These are phyloP conservation scores for Liriodendron chinense DNA, from an alignment of 164 flowering plant genomes.

Conservation along the genomic window DNA sequence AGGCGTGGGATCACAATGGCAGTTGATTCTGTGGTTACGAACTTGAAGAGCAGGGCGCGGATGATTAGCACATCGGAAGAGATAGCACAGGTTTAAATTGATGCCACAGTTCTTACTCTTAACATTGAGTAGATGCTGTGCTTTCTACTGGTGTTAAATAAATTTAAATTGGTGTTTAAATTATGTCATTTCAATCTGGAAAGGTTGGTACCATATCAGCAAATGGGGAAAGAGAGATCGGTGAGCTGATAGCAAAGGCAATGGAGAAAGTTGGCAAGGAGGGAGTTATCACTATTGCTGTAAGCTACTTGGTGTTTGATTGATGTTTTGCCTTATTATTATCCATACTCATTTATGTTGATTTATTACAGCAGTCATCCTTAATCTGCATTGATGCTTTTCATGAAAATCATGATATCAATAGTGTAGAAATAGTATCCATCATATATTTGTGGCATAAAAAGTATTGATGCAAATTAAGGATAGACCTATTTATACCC, in stretches of 20 bases:
- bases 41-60: slow-evolving; percentile 75
- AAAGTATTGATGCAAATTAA: too few relatives aligned
- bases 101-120: background rate
- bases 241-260: slow-evolving; percentile 94
- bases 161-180: too few relatives aligned
- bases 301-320: slow-evolving; percentile 35
- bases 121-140: background rate
- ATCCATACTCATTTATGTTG: background rate
- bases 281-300: slow-evolving; percentile 92
- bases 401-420: background rate
- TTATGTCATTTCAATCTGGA: background rate
- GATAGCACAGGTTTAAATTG: slow-evolving; percentile 74
- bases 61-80: slow-evolving; percentile 97
- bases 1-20: slow-evolving; percentile 94
- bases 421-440: background rate
- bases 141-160: background rate
- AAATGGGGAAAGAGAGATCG: slow-evolving; percentile 96
- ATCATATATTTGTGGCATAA: too few relatives aligned
- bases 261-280: slow-evolving; percentile 99
- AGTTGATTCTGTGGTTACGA: slow-evolving; percentile 87
- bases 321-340: background rate
- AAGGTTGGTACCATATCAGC: slow-evolving; percentile 97
- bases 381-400: background rate
- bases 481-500: too few relatives aligned
- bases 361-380: background rate